Evolutionary conservation across 306 rosid genomes (phyloP), one percentile per base, ranked within the genome.

Genomic region (Vigna unguiculata): DNA sequence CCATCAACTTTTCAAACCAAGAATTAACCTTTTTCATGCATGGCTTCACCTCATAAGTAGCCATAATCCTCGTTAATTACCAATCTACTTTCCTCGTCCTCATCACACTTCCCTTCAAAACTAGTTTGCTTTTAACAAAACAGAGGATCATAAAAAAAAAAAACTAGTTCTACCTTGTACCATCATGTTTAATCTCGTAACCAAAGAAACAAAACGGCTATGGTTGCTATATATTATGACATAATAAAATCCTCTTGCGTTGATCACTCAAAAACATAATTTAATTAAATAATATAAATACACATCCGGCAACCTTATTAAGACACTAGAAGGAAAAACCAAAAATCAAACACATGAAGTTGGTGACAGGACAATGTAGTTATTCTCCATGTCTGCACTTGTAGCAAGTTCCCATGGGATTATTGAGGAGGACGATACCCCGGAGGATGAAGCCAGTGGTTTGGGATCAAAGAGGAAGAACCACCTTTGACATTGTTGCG

Each of bases 381-480:
- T 62, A 36, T 9, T 62, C 47, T 57, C 4, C 14, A 2, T 54
- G 15, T 60, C 66, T 60, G 20, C 10, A 60, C n/a, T 34, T 9
- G 32, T 15, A 15, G 45, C 15, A 20, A 20, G 30, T 22, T 28
- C 32, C 32, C 13, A 9, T 3, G 24, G 4, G 60, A 51, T 82
- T 72, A 86, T n/a, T 74, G 77, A 54, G 83, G 83, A 82, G 82
- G 79, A 13, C 70, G 64, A 34, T 22, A 79, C 5, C 84, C 75
- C 2, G 77, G 54, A 12, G 62, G 84, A 72, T 88, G 57, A 60
- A 80, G 80, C 86, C 82, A 84, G 9, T 65, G 85, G 55, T 68
- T 65, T 58, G 85, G 75, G 47, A 62, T 83, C 54, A 71, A n/a
- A 78, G 83, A 74, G 70, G 83, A 32, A 22, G 54, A 21, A 36